Conservation (phyloP, 1,139 yeast genomes). For the Yamadazyma friedrichii region DNA sequence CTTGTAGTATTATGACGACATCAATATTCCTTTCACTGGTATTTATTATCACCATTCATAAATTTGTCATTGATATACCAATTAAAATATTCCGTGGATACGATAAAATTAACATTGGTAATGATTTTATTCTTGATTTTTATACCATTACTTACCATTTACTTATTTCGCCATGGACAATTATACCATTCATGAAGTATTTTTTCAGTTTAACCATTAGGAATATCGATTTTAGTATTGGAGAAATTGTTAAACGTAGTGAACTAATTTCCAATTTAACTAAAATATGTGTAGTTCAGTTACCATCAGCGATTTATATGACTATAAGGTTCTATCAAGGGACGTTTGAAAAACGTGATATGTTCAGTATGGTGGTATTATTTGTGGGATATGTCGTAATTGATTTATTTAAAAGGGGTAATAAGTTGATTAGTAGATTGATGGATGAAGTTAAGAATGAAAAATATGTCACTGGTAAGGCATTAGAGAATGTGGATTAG, state of each 20-base stretch:
- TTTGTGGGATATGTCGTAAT: conserved; percentile 16
- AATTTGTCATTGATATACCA: conserved; percentile 26
- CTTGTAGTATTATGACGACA: conserved; percentile 12
- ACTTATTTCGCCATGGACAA: conserved; percentile 24
- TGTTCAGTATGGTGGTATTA: conserved; percentile 10
- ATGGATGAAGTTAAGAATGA: conserved; percentile 56
- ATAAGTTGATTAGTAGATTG: conserved; percentile 16
- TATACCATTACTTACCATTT: conserved; percentile 16
- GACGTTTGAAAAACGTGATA: neutral
- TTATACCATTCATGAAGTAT: conserved; percentile 16
- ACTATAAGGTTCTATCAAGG: conserved; percentile 7
- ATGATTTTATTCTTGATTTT: conserved; percentile 7
- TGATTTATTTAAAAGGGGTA: conserved; percentile 4
- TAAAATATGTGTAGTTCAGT: conserved; percentile 11
- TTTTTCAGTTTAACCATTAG: conserved; percentile 4
- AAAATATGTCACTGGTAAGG: conserved; percentile 60
- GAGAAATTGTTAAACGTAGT: conserved; percentile 8
- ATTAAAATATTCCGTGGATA: conserved; percentile 10
- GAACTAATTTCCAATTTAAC: conserved; percentile 14
- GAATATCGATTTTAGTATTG: conserved; percentile 4
- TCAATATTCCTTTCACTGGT: conserved; percentile 13
- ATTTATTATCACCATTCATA: conserved; percentile 26
- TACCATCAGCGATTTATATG: conserved; percentile 14
- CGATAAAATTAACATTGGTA: conserved; percentile 5
- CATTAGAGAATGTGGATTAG: conserved; percentile 52